Percentiles rank a stretch among this genome's conserved stretches.
Conservation (phyloP, 805 yeast genomes). For the Suhomyces vadensis region DNA sequence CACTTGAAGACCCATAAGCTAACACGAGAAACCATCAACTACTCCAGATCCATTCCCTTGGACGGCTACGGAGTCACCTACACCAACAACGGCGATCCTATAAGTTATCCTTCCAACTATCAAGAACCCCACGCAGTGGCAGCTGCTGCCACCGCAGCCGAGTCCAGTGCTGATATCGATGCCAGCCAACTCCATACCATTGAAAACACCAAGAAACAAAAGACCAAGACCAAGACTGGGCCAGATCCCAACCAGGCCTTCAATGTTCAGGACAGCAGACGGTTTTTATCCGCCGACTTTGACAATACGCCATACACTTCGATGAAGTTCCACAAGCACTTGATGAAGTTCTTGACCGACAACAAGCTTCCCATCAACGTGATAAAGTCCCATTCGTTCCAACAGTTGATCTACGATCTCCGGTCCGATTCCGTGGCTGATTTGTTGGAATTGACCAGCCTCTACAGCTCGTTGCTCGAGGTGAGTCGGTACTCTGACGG, state of each 20-base stretch:
- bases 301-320: conserved; percentile 48
- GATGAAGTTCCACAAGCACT: conserved; percentile 50
- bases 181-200: conserved; percentile 2
- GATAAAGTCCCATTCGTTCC: conserved; percentile 52
- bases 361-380: conserved; percentile 50
- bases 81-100: conserved; percentile 33
- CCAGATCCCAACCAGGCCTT: not conserved
- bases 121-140: conserved; percentile 11
- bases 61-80: conserved; percentile 40
- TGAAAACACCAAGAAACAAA: conserved; percentile 9
- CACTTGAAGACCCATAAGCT: conserved; percentile 58
- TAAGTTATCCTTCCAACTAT: conserved; percentile 19
- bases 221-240: conserved; percentile 2
- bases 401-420: conserved; percentile 51
- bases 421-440: conserved; percentile 50
- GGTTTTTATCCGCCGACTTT: conserved; percentile 26
- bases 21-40: conserved; percentile 39
- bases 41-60: conserved; percentile 38
- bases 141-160: conserved; percentile 11
- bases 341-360: conserved; percentile 52
- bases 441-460: conserved; percentile 45
- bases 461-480: conserved; percentile 47
- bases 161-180: conserved; percentile 4
- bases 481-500: conserved; percentile 15
- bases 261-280: conserved; percentile 8